Conservation (phyloP, 2,329 filamentous ascomycete species). For the Periconia sp. region DNA sequence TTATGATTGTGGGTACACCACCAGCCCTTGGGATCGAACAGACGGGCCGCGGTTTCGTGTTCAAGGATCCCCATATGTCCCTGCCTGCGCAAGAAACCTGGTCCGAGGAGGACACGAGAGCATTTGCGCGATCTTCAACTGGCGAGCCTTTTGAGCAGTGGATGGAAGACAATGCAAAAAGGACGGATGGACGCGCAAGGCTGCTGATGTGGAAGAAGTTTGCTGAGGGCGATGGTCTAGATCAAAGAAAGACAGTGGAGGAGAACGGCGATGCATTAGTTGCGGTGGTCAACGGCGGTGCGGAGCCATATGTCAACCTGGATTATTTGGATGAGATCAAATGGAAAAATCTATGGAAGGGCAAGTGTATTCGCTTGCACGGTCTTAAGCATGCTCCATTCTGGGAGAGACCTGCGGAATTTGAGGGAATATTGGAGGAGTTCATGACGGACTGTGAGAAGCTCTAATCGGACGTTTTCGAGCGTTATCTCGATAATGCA, state of each 20-base stretch:
- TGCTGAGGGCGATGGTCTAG: constrained; percentile 19
- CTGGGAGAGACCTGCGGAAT: constrained; percentile 31
- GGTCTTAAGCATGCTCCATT: constrained; percentile 38
- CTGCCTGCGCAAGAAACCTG: constrained; percentile 21
- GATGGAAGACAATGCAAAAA: constrained; percentile 32
- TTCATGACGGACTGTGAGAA: constrained; percentile 22
- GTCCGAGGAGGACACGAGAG: constrained; percentile 19
- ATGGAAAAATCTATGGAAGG: constrained; percentile 35
- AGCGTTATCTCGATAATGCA: too few relatives aligned
- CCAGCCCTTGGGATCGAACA: constrained; percentile 30
- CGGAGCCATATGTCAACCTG: constrained; percentile 38
- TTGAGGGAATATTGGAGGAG: constrained; percentile 21
- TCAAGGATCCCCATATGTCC: constrained; percentile 14
- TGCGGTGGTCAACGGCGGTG: constrained; percentile 37
- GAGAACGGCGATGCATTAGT: constrained; percentile 23
- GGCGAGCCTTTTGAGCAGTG: constrained; percentile 28
- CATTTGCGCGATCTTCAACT: constrained; percentile 20
- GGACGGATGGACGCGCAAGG: constrained; percentile 32
- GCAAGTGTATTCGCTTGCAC: constrained; percentile 29
- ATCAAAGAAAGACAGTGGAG: constrained; percentile 30
- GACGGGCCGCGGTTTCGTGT: constrained; percentile 17
- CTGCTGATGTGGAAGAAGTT: constrained; percentile 31
- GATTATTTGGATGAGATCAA: constrained; percentile 36
- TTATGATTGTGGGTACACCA: constrained; percentile 38
- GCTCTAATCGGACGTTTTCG: too few relatives aligned